Conservation (phyloP, 1,284 basidiomycete species). For the Trichosporon faecale region DNA sequence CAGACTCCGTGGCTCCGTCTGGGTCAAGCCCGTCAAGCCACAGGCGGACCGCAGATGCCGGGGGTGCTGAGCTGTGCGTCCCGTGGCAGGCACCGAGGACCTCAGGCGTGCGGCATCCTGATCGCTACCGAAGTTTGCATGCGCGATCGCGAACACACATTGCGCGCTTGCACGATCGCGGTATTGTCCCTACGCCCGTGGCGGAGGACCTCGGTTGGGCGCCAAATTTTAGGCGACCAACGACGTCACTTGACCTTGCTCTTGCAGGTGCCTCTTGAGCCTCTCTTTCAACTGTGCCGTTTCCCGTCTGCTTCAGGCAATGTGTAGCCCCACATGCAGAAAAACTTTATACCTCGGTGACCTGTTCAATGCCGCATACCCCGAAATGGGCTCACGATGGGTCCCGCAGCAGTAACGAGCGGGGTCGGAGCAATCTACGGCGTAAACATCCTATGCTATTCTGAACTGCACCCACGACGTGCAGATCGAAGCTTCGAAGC, state of each 20-base stretch:
- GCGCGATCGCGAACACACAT: not conserved
- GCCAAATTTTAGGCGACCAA: not conserved
- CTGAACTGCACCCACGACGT: not conserved
- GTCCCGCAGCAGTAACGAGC: not conserved
- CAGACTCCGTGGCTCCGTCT: not conserved
- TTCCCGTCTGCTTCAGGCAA: not conserved
- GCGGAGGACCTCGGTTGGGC: not conserved
- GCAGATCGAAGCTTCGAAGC: not conserved
- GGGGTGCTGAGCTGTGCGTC: not conserved
- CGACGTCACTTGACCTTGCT: not conserved
- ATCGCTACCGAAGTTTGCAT: not conserved
- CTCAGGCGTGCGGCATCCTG: not conserved
- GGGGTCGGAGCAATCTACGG: not conserved
- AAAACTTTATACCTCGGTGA: not conserved
- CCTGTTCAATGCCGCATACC: not conserved
- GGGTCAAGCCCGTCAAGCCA: not conserved
- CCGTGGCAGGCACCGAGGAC: not conserved
- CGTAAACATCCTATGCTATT: not conserved
- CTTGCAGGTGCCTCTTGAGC: not conserved
- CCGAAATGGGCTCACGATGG: not conserved
- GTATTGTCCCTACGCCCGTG: not conserved
- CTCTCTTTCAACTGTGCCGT: no score
- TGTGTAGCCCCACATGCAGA: conserved; percentile 6
- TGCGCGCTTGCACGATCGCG: not conserved
- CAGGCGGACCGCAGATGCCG: not conserved